A percentile compares a stretch with the other conserved stretches of the same genome.
Conservation (phyloP, 2,329 filamentous ascomycete genomes). For the Botryotinia convoluta region DNA sequence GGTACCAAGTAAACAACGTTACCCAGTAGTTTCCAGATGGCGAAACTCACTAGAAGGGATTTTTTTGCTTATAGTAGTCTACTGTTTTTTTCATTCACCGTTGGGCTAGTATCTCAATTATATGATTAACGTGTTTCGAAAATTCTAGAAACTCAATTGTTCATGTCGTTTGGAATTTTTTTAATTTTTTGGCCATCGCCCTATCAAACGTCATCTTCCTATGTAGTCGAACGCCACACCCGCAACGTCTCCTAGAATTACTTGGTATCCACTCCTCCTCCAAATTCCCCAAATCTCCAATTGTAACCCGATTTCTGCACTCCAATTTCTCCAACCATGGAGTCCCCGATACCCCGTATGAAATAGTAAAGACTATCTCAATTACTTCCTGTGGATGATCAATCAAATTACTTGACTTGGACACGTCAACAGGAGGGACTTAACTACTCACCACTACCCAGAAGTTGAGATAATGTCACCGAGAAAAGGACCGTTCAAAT, state of each 20-base stretch:
- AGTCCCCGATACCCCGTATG: constrained; percentile 5
- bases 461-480: neutral
- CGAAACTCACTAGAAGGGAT: neutral
- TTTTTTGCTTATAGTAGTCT: neutral
- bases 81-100: neutral
- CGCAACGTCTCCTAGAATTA: neutral
- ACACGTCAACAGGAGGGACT: neutral
- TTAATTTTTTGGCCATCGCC: neutral
- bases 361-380: neutral
- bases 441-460: neutral
- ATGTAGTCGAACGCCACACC: neutral
- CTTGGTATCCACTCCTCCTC: neutral
- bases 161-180: neutral
- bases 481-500: constrained; percentile 6
- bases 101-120: neutral
- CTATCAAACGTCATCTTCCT: neutral
- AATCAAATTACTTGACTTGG: neutral
- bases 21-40: neutral
- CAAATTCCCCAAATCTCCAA: neutral
- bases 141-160: neutral
- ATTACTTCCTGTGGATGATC: neutral
- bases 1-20: neutral
- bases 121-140: neutral
- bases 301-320: neutral
- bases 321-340: constrained; percentile 9